A percentile compares a stretch with the other conserved stretches of the same genome.
Conservation (phyloP, 768 basidiomycete species). For the Calocybe indica region DNA sequence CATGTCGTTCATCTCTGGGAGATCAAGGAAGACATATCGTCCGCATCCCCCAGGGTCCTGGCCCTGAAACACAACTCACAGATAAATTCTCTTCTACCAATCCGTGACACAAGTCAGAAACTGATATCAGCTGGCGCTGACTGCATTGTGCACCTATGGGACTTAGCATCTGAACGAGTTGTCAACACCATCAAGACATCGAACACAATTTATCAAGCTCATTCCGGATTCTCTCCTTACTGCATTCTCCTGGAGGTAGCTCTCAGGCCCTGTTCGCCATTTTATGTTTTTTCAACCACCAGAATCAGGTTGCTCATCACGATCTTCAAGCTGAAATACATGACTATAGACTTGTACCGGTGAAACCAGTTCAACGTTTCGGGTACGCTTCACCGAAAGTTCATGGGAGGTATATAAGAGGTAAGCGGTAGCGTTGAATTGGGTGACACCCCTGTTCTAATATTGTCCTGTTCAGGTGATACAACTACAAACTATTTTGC, state of each 20-base stretch:
- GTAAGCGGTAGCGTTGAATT: slow-evolving; percentile 15
- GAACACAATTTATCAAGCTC: slow-evolving; percentile 38
- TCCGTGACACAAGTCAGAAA: slow-evolving; percentile 38
- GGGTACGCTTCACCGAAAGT: slow-evolving; percentile 30
- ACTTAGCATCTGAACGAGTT: slow-evolving; percentile 39
- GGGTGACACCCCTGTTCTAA: not conserved
- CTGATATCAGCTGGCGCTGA: slow-evolving; percentile 43
- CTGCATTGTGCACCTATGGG: slow-evolving; percentile 37
- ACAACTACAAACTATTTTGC: slow-evolving; percentile 27
- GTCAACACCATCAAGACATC: slow-evolving; percentile 32
- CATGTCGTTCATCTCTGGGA: slow-evolving; percentile 44
- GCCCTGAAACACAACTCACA: slow-evolving; percentile 36
- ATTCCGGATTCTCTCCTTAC: slow-evolving; percentile 28
- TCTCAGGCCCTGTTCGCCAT: not conserved
- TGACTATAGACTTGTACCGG: slow-evolving; percentile 34
- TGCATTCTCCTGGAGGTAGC: slow-evolving; percentile 39
- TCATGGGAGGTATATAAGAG: slow-evolving; percentile 42
- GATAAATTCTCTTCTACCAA: slow-evolving; percentile 36
- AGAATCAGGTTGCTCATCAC: slow-evolving; percentile 36
- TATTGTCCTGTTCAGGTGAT: slow-evolving; percentile 2
- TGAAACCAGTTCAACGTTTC: slow-evolving; percentile 32
- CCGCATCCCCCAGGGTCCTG: slow-evolving; percentile 22
- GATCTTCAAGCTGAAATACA: slow-evolving; percentile 50
- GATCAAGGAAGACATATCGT: slow-evolving; percentile 23
- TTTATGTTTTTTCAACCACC: slow-evolving; percentile 1